Evolutionary conservation across 2,329 filamentous ascomycete species (phyloP).

Genomic region (Chaetomium strumarium): DNA sequence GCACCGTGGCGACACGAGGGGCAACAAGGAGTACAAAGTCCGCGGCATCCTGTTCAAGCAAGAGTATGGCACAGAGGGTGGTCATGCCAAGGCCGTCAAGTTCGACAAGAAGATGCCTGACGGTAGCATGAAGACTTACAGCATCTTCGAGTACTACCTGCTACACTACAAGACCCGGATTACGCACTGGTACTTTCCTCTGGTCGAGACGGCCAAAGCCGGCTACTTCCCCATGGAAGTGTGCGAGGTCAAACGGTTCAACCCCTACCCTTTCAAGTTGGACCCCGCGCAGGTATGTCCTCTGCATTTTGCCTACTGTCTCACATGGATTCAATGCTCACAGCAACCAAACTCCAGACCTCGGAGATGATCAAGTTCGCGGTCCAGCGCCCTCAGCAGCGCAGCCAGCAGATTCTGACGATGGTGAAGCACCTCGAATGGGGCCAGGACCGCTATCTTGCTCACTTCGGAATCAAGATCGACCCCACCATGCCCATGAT

Average conservation of each 20-base stretch:
- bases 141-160: conserved; percentile 50
- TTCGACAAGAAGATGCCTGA: conserved; percentile 50
- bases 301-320: conserved; percentile 2
- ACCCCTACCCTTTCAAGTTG: conserved; percentile 59
- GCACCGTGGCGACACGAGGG: conserved; percentile 44
- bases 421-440: conserved; percentile 65
- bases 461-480: conserved; percentile 68
- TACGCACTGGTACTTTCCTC: conserved; percentile 43
- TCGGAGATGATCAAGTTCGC: conserved; percentile 89
- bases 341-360: conserved; percentile 48
- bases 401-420: conserved; percentile 61
- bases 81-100: conserved; percentile 44
- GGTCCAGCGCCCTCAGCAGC: conserved; percentile 66
- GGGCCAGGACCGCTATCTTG: conserved; percentile 61
- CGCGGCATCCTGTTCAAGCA: conserved; percentile 44
- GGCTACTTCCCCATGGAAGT: conserved; percentile 58
- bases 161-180: conserved; percentile 50
- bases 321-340: conserved; percentile 4
- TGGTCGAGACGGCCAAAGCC: conserved; percentile 51
- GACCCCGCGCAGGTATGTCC: conserved; percentile 43
- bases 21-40: conserved; percentile 47
- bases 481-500: conserved; percentile 57
- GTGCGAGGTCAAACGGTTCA: conserved; percentile 46
- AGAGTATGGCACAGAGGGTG: conserved; percentile 40
- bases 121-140: conserved; percentile 29